These are phyloP conservation scores for Pichia cephalocereana DNA, from an alignment of 805 yeast species.

Conservation along the genomic window DNA sequence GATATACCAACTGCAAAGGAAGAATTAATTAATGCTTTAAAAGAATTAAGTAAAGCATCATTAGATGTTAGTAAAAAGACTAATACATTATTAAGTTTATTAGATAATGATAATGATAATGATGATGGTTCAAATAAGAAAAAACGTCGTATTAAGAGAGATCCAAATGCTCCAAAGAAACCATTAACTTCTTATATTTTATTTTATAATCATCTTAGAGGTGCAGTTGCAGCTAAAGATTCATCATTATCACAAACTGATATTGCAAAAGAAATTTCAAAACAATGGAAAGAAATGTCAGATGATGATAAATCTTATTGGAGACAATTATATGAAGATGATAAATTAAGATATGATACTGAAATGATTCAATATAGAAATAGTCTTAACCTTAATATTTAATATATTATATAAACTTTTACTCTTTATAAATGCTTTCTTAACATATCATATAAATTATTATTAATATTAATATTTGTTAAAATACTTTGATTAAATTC, in stretches of 20 bases:
- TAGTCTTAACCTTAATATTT: not conserved
- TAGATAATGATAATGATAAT: not conserved
- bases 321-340: conserved; percentile 49
- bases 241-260: conserved; percentile 66
- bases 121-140: conserved; percentile 39
- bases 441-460: too few species aligned
- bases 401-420: too few species aligned
- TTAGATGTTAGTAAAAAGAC: not conserved
- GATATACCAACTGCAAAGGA: not conserved
- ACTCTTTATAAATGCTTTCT: too few species aligned
- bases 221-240: conserved; percentile 61
- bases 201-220: conserved; percentile 67
- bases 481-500: too few species aligned
- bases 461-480: too few species aligned
- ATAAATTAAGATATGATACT: conserved; percentile 29
- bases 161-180: conserved; percentile 93
- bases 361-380: conserved; percentile 22
- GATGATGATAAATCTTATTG: conserved; percentile 66
- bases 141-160: conserved; percentile 30
- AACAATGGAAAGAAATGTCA: conserved; percentile 65
- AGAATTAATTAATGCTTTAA: not conserved
- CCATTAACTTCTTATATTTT: conserved; percentile 84
- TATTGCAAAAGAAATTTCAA: conserved; percentile 69
- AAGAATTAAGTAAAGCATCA: not conserved
- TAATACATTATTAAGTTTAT: not conserved